phyloP scores from a whole-genome alignment of 129 eudicot genomes.

The Lactuca sativa region DNA sequence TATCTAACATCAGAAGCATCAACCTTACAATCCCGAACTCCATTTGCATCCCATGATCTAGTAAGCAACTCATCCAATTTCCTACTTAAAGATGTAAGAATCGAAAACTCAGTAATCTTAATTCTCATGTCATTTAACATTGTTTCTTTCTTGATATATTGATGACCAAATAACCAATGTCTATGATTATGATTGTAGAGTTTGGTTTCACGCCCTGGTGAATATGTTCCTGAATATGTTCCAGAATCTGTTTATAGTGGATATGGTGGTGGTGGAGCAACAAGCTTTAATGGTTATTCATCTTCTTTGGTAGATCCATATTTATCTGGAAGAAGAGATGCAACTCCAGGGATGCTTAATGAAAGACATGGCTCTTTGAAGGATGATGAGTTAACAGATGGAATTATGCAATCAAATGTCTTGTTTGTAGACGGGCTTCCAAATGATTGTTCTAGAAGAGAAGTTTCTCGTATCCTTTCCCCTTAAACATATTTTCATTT shows the following conservation, averaged over 20 bases:
- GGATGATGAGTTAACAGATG: conserved; percentile 36
- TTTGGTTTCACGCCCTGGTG: conserved; percentile 37
- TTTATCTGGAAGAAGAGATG: conserved; percentile 41
- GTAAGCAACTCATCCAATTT: conserved; percentile 40
- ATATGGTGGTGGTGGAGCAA: conserved; percentile 31
- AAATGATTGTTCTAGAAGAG: conserved; percentile 73
- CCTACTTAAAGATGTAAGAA: conserved; percentile 57
- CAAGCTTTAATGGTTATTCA: conserved; percentile 34
- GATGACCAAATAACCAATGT: neutral
- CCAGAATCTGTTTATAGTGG: conserved; percentile 45
- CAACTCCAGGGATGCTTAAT: conserved; percentile 20
- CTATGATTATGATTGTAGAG: conserved; percentile 30
- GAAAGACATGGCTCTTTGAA: conserved; percentile 43
- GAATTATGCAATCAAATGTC: conserved; percentile 49
- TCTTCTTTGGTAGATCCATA: conserved; percentile 42
- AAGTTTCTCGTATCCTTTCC: conserved; percentile 85
- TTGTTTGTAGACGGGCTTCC: conserved; percentile 90
- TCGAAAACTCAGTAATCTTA: neutral
- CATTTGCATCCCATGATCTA: conserved; percentile 33
- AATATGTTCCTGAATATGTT: conserved; percentile 42
- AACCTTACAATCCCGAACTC: conserved; percentile 30
- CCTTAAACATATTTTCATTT: neutral
- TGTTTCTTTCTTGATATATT: conserved; percentile 2
- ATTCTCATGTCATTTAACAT: neutral
- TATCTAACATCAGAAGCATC: conserved; percentile 44